Evolutionary conservation across 2,329 filamentous ascomycete genomes (phyloP), one percentile per base, ranked within the genome.

Genomic region (Apiospora arundinis): DNA sequence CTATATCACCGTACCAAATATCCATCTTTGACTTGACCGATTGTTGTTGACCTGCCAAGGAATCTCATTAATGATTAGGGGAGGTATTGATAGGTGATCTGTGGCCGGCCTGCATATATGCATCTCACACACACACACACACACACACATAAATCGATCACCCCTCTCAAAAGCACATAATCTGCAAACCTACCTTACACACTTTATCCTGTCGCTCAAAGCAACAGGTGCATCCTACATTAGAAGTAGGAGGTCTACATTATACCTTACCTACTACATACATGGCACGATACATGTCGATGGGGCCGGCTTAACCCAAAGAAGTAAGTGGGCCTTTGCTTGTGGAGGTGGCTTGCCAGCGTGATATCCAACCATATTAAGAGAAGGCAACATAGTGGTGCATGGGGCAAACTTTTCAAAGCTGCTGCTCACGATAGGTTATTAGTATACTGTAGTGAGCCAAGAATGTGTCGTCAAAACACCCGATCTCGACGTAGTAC

Each of bases 271-370:
- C n/a, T n/a, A n/a, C n/a, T n/a, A n/a, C n/a, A 14, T 60, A 60
- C 52, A 37, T 63, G 7, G 52, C 28, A 63, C 3, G 52, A 28
- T 37, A 63, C 28, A 32, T 37, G 11, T n/a, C 18, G 52, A 63
- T 37, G 52, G 52, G 52, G 8, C 52, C 28, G 52, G 52, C 52
- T 63, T 63, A 14, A 28, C 52, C 52, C 37, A n/a, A 63, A 63
- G 52, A 37, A 37, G 52, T n/a, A 63, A 37, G 52, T 18, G 52
- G 28, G 28, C 9, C 52, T 63, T n/a, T 28, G 28, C 28, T 11
- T 37, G 52, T 63, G 52, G 52, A 63, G 52, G 52, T 63, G 52
- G 52, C 52, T 63, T 63, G 52, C 52, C 52, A 63, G 28, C 32
- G 52, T 63, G 28, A 60, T 63, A 37, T 40, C 52, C 52, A 63